Evolutionary conservation across 2,329 filamentous ascomycete genomes (phyloP).

Genomic region (Uncinocarpus reesii): DNA sequence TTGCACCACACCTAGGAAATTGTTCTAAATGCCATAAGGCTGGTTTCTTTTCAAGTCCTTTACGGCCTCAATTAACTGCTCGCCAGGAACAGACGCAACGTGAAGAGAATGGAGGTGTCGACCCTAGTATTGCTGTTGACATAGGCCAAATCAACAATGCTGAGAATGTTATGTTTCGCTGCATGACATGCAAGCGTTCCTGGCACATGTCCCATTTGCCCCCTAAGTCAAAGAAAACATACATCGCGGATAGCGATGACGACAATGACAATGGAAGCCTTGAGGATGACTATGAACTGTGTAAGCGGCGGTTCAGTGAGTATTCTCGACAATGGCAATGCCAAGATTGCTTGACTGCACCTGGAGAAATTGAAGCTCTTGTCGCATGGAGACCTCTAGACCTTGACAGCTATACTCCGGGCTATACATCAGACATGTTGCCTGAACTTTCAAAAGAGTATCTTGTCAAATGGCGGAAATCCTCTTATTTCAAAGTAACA

Average conservation of each 20-base stretch:
- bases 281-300: constrained; percentile 30
- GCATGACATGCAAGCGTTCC: constrained; percentile 60
- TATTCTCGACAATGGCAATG: constrained; percentile 71
- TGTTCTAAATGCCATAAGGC: constrained; percentile 60
- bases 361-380: constrained; percentile 61
- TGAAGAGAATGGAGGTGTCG: constrained; percentile 64
- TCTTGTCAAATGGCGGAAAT: constrained; percentile 72
- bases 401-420: constrained; percentile 45
- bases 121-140: constrained; percentile 60
- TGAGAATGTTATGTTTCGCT: constrained; percentile 72
- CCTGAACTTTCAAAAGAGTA: constrained; percentile 78
- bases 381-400: constrained; percentile 77
- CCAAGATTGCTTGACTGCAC: constrained; percentile 58
- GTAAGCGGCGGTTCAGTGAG: constrained; percentile 49
- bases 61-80: constrained; percentile 60
- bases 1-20: constrained; percentile 57
- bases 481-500: constrained; percentile 68
- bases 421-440: constrained; percentile 46
- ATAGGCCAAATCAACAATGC: constrained; percentile 60
- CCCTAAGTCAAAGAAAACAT: constrained; percentile 25
- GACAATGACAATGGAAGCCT: constrained; percentile 23
- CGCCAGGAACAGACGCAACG: constrained; percentile 76
- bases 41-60: constrained; percentile 63
- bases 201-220: constrained; percentile 82
- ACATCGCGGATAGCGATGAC: constrained; percentile 20